Evolutionary conservation across 2,329 filamentous ascomycete genomes (phyloP).

Genomic region (Penicillium sp.): DNA sequence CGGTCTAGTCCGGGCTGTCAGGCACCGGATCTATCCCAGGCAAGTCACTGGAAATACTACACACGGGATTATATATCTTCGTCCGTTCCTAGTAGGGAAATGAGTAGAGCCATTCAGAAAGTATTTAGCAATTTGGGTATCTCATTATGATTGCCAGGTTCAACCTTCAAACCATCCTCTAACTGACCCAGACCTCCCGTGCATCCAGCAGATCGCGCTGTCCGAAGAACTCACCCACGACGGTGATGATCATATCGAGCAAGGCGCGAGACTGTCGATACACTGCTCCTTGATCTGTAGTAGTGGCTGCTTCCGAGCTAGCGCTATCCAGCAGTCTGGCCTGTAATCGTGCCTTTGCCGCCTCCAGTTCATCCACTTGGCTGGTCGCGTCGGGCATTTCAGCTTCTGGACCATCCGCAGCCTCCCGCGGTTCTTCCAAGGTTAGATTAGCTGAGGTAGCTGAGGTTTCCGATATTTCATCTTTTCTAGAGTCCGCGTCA

Average conservation of each 20-base stretch:
- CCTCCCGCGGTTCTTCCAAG: background rate
- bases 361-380: slow-evolving; percentile 42
- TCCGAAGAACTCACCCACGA: slow-evolving; percentile 84
- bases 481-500: slow-evolving; percentile 2
- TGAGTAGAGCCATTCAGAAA: background rate
- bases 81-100: no score
- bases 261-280: slow-evolving; percentile 59
- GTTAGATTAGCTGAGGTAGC: background rate
- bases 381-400: slow-evolving; percentile 20
- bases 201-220: slow-evolving; percentile 81
- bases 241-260: slow-evolving; percentile 85
- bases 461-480: background rate
- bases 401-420: slow-evolving; percentile 5
- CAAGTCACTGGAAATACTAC: background rate
- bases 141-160: background rate
- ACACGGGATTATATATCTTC: no score
- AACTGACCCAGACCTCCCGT: slow-evolving; percentile 54
- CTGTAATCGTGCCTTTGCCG: slow-evolving; percentile 50
- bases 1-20: slow-evolving; percentile 4
- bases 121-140: background rate
- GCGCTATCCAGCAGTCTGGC: slow-evolving; percentile 31
- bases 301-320: slow-evolving; percentile 13
- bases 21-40: no score
- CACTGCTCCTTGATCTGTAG: slow-evolving; percentile 17
- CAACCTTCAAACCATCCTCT: background rate